Percentiles rank a stretch among this genome's conserved stretches.
Evolutionary conservation across 164 flowering plant species (phyloP).

Genomic region (Buxus sempervirens): DNA sequence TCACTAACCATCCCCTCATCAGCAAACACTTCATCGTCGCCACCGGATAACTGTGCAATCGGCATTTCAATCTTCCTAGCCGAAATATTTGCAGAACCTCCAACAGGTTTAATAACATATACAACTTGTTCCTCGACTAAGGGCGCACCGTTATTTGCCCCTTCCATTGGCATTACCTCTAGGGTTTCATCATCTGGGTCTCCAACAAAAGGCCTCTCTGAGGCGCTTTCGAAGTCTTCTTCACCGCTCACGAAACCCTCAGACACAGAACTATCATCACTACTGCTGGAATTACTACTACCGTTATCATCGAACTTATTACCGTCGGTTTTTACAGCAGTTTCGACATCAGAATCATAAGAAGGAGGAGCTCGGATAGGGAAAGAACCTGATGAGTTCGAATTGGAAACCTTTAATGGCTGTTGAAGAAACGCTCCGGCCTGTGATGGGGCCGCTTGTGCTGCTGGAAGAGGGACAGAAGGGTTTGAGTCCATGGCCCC

Average conservation of each 20-base stretch:
- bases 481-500: conserved; percentile 30
- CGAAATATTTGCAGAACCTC: conserved; percentile 13
- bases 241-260: conserved; percentile 55
- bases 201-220: conserved; percentile 38
- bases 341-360: conserved; percentile 26
- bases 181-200: conserved; percentile 33
- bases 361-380: conserved; percentile 43
- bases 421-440: background rate
- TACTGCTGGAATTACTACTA: conserved; percentile 16
- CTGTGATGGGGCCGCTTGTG: conserved; percentile 14
- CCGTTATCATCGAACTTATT: background rate
- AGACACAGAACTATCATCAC: conserved; percentile 20
- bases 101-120: conserved; percentile 2
- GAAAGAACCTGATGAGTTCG: conserved; percentile 26
- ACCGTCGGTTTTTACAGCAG: conserved; percentile 1
- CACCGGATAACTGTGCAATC: conserved; percentile 29
- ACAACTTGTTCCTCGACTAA: background rate
- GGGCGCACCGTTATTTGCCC: conserved; percentile 7
- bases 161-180: conserved; percentile 17
- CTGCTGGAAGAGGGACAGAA: conserved; percentile 20
- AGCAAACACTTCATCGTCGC: conserved; percentile 27
- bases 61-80: conserved; percentile 18
- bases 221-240: conserved; percentile 57
- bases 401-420: conserved; percentile 2
- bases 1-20: conserved; percentile 24